These are phyloP conservation scores for Phytopythium delawarense DNA, from an alignment of 352 stramenopile genomes.

Conservation along the genomic window DNA sequence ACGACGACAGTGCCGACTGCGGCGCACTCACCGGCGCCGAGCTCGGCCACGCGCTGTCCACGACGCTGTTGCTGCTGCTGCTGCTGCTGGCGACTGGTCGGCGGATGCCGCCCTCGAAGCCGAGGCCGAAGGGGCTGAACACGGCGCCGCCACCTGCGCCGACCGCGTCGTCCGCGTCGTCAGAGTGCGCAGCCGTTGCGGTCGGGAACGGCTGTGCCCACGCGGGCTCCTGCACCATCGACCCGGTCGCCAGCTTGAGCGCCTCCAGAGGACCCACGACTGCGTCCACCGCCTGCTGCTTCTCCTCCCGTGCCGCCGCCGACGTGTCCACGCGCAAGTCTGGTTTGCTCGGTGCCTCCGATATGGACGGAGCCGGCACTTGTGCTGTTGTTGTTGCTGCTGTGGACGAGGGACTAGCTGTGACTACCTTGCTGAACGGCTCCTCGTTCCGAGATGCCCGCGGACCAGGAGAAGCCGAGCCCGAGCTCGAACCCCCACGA, in stretches of 20 bases:
- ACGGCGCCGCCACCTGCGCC: slow-evolving; percentile 20
- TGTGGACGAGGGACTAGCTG: slow-evolving; percentile 7
- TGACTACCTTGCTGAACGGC: slow-evolving; percentile 54
- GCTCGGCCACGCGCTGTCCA: slow-evolving; percentile 22
- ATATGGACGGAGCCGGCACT: not conserved
- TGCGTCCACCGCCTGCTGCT: slow-evolving; percentile 16
- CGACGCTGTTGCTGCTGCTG: slow-evolving; percentile 16
- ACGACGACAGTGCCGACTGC: slow-evolving; percentile 16
- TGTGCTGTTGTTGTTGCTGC: slow-evolving; percentile 2
- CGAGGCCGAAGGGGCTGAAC: slow-evolving; percentile 73
- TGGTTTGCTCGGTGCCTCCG: slow-evolving; percentile 22
- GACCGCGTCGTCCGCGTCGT: slow-evolving; percentile 23
- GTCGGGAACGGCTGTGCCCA: slow-evolving; percentile 71
- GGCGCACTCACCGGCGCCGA: slow-evolving; percentile 15
- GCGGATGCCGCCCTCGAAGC: slow-evolving; percentile 64
- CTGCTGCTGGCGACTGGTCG: slow-evolving; percentile 6
- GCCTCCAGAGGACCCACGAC: slow-evolving; percentile 63
- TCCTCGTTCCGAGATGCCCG: slow-evolving; percentile 10
- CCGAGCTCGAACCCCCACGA: not conserved
- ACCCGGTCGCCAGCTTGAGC: slow-evolving; percentile 61
- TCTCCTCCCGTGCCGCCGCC: slow-evolving; percentile 16
- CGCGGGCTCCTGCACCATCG: slow-evolving; percentile 52
- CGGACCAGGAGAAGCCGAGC: slow-evolving; percentile 3
- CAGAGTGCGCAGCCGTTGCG: slow-evolving; percentile 29
- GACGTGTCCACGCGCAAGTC: slow-evolving; percentile 53